Conservation (phyloP, 164 flowering plant species). For the Pachysandra terminalis region DNA sequence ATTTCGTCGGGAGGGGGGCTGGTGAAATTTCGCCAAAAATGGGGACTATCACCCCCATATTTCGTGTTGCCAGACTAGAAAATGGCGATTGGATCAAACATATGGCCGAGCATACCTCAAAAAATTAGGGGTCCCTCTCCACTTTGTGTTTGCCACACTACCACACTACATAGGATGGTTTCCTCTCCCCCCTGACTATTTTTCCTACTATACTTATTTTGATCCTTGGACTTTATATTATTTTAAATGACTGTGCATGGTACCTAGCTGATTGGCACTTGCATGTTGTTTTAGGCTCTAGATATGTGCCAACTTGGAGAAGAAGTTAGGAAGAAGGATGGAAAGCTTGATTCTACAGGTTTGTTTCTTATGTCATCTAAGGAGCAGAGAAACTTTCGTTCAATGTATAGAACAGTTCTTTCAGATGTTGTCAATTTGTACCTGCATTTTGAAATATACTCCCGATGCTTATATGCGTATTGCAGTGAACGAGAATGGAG, state of each 20-base stretch:
- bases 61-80: too few species aligned
- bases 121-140: not conserved
- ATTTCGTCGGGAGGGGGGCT: too few species aligned
- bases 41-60: too few species aligned
- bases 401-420: too few species aligned
- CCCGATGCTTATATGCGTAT: not conserved
- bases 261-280: not conserved
- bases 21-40: too few species aligned
- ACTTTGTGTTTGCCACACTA: not conserved
- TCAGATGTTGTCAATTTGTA: not conserved
- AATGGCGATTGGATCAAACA: too few species aligned
- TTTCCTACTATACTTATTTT: not conserved
- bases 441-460: not conserved
- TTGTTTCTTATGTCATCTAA: conserved; percentile 1
- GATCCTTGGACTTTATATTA: not conserved
- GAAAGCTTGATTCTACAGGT: conserved; percentile 69
- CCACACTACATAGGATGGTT: not conserved
- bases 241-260: not conserved
- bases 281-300: conserved; percentile 46
- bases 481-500: conserved; percentile 83
- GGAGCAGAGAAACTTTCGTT: not conserved
- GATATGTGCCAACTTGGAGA: conserved; percentile 84
- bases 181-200: not conserved
- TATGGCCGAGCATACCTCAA: not conserved
- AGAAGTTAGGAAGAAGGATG: conserved; percentile 64